Conservation (phyloP, 1,139 yeast species). For the Saccharomyces hybrid region DNA sequence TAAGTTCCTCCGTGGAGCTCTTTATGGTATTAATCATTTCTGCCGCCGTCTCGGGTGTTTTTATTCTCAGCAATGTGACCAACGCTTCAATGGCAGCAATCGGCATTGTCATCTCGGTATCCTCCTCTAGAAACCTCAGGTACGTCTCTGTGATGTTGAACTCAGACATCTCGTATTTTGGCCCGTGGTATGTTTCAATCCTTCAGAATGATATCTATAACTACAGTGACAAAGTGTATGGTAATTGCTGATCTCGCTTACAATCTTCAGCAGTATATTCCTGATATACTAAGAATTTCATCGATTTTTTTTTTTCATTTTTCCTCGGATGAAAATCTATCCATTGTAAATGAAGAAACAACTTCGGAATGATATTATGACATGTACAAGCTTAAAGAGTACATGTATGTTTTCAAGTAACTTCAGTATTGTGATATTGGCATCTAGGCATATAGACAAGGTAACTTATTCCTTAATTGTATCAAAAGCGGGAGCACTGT, state of each 20-base stretch:
- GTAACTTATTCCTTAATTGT: too few relatives aligned
- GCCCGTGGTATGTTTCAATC: background rate
- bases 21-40: slow-evolving; percentile 80
- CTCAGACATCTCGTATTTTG: slow-evolving; percentile 25
- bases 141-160: slow-evolving; percentile 81
- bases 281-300: background rate
- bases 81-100: slow-evolving; percentile 95
- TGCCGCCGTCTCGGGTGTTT: slow-evolving; percentile 88
- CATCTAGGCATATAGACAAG: too few relatives aligned
- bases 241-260: background rate
- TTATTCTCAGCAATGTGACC: slow-evolving; percentile 70
- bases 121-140: slow-evolving; percentile 71
- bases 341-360: background rate
- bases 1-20: slow-evolving; percentile 65
- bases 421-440: too few relatives aligned
- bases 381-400: too few relatives aligned
- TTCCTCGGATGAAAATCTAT: background rate
- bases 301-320: background rate
- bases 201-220: background rate
- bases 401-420: too few relatives aligned
- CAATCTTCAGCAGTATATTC: background rate
- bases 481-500: too few relatives aligned
- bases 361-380: too few relatives aligned
- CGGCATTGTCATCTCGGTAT: slow-evolving; percentile 96
- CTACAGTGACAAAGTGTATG: background rate